Percentiles rank a stretch among this genome's conserved stretches.
Evolutionary conservation across 2,329 filamentous ascomycete species (phyloP).

Genomic region (Colletotrichum sp.): DNA sequence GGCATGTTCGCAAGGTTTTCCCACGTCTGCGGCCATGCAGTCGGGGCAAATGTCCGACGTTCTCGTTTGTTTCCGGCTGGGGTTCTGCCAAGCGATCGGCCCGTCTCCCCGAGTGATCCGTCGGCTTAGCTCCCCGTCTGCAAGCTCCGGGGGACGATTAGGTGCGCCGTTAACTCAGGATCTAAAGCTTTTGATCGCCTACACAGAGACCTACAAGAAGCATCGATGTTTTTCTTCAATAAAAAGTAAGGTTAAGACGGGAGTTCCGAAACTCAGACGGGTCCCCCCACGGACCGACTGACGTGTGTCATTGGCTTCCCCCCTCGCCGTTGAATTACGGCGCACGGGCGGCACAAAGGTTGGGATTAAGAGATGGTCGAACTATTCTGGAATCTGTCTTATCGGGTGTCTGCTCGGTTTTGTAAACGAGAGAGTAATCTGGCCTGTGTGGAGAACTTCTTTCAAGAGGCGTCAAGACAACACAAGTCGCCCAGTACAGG

Average conservation of each 20-base stretch:
- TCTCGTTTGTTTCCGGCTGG: not conserved
- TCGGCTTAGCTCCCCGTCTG: not conserved
- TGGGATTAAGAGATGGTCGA: not conserved
- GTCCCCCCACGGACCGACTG: not conserved
- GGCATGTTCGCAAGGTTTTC: not conserved
- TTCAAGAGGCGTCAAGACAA: not conserved
- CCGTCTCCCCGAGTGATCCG: not conserved
- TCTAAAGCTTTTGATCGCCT: not conserved
- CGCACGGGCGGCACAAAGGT: not conserved
- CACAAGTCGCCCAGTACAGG: rapidly evolving
- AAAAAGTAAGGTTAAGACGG: not conserved
- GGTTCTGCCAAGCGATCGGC: not conserved
- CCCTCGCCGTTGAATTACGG: not conserved
- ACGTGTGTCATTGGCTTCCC: not conserved
- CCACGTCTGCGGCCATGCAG: not conserved
- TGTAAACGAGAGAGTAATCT: not conserved
- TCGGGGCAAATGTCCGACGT: not conserved
- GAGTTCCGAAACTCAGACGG: not conserved
- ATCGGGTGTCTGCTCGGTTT: not conserved
- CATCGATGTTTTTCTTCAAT: not conserved
- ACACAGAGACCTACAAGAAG: not conserved
- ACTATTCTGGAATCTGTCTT: not conserved
- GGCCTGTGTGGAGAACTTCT: not conserved
- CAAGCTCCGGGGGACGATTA: not conserved
- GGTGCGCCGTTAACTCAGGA: not conserved